Evolutionary conservation across 305 asterid species (phyloP).

Genomic region (Nicotiana rustica): DNA sequence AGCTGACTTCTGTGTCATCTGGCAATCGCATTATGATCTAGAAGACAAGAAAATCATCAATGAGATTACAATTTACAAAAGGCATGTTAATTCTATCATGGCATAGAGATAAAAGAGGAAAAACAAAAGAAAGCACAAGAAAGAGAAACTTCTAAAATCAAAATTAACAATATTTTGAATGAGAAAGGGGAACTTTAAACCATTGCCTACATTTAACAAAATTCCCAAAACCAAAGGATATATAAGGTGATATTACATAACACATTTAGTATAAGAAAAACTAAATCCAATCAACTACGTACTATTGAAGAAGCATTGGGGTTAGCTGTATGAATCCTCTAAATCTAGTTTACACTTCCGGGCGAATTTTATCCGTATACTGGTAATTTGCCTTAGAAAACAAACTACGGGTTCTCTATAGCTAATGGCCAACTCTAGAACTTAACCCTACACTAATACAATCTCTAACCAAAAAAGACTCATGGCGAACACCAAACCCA

Average conservation of each 20-base stretch:
- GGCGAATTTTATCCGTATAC: background rate
- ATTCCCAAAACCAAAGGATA: background rate
- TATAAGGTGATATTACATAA: background rate
- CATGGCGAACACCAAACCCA: background rate
- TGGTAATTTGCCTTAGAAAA: background rate
- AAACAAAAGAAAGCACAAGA: slow-evolving; percentile 6
- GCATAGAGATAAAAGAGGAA: background rate
- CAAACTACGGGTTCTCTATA: background rate
- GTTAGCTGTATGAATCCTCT: background rate
- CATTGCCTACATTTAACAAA: too few species aligned
- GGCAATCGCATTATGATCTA: slow-evolving; percentile 94
- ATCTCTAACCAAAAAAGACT: background rate
- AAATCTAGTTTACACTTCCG: background rate
- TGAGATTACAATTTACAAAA: slow-evolving; percentile 8
- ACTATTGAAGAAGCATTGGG: background rate
- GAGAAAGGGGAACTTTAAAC: background rate
- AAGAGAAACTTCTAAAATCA: slow-evolving; percentile 18
- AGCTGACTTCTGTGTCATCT: slow-evolving; percentile 91
- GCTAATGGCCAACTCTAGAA: background rate
- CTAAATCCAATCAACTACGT: background rate
- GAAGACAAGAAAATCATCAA: slow-evolving; percentile 32
- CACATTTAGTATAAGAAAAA: background rate
- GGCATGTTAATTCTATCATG: background rate
- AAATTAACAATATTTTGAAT: background rate
- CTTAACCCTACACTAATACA: background rate